Conservation (phyloP, 1,284 basidiomycete genomes). For the Puccinia novopanici region DNA sequence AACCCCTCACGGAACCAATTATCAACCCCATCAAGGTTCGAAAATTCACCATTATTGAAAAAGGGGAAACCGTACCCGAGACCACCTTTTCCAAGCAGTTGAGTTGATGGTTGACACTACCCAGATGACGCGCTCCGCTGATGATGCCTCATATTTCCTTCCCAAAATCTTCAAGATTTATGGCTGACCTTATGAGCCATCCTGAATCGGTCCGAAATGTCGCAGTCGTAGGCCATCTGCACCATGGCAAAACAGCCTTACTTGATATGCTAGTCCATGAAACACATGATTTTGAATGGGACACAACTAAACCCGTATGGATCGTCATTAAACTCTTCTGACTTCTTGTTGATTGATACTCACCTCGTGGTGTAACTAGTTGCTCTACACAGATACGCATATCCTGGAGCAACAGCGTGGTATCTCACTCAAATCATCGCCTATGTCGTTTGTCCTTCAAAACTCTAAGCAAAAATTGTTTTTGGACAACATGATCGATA, state of each 20-base stretch:
- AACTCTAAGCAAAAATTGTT: slow-evolving; percentile 91
- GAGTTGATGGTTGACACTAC: slow-evolving; percentile 56
- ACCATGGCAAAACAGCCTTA: slow-evolving; percentile 95
- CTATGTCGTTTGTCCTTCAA: slow-evolving; percentile 87
- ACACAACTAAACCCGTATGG: slow-evolving; percentile 78
- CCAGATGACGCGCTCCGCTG: background rate
- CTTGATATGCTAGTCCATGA: slow-evolving; percentile 97
- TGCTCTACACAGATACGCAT: slow-evolving; percentile 95
- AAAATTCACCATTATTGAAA: slow-evolving; percentile 72
- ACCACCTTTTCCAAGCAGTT: slow-evolving; percentile 91
- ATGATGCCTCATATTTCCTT: background rate
- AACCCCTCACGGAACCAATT: slow-evolving; percentile 91
- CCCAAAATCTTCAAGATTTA: slow-evolving; percentile 66
- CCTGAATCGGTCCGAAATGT: slow-evolving; percentile 95
- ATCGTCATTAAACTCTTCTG: slow-evolving; percentile 52
- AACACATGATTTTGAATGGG: slow-evolving; percentile 92
- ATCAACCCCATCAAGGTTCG: slow-evolving; percentile 90
- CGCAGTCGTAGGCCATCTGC: slow-evolving; percentile 89
- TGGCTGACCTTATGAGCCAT: slow-evolving; percentile 86
- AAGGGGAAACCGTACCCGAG: slow-evolving; percentile 84
- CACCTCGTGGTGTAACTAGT: slow-evolving; percentile 61
- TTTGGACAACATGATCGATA: slow-evolving; percentile 90
- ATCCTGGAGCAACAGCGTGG: slow-evolving; percentile 80
- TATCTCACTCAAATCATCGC: slow-evolving; percentile 94
- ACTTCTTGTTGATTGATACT: slow-evolving; percentile 14